These are phyloP conservation scores for Filobasidium floriforme DNA, from an alignment of 768 basidiomycete genomes.

Conservation along the genomic window DNA sequence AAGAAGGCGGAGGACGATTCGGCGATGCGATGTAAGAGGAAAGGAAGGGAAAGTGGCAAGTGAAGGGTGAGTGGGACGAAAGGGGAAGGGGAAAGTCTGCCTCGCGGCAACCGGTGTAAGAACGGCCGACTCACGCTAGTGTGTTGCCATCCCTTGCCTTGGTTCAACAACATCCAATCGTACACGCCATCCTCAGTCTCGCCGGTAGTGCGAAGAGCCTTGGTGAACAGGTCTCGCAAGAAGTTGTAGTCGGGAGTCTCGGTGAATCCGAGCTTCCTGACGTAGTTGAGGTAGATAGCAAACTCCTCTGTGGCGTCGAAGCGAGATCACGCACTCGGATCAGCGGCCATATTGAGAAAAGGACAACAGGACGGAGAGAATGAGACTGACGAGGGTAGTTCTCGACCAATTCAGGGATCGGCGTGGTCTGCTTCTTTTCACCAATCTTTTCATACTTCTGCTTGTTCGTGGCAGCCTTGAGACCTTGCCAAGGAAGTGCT, in stretches of 20 bases:
- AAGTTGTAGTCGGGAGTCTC: slow-evolving; percentile 99
- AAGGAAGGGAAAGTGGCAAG: background rate
- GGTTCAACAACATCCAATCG: slow-evolving; percentile 92
- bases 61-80: slow-evolving; percentile 7
- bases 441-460: slow-evolving; percentile 99
- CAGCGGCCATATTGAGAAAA: background rate
- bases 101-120: background rate
- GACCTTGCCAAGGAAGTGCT: slow-evolving; percentile 95
- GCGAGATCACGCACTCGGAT: background rate
- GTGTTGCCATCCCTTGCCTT: slow-evolving; percentile 90
- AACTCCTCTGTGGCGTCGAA: slow-evolving; percentile 69
- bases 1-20: background rate
- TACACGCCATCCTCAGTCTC: slow-evolving; percentile 89
- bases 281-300: slow-evolving; percentile 96
- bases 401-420: slow-evolving; percentile 93
- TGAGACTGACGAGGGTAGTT: slow-evolving; percentile 59
- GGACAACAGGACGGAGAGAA: background rate
- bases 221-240: slow-evolving; percentile 84
- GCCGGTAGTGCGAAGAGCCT: slow-evolving; percentile 81
- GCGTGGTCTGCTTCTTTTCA: slow-evolving; percentile 97
- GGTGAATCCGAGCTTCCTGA: slow-evolving; percentile 96
- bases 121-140: slow-evolving; percentile 55
- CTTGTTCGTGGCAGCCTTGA: slow-evolving; percentile 99
- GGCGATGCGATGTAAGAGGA: background rate
- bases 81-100: background rate